phyloP scores from a whole-genome alignment of 805 yeast genomes.

The Priceomyces fermenticarens region DNA sequence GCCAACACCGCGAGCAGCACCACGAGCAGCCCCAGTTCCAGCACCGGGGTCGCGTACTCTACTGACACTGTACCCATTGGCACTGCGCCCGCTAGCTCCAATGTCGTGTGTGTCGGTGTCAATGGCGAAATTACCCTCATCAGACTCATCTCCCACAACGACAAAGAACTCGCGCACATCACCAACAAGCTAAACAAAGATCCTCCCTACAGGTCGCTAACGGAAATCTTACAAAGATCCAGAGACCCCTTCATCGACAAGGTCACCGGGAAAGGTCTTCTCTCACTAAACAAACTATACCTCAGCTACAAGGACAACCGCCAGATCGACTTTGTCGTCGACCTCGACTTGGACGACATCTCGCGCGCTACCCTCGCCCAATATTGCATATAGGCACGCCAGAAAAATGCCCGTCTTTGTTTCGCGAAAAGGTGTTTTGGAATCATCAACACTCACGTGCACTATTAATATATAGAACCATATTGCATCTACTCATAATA shows the following conservation, averaged over 20 bases:
- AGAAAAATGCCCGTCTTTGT: not conserved
- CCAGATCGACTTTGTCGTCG: conserved; percentile 23
- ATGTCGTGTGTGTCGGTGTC: conserved; percentile 29
- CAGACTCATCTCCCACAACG: conserved; percentile 11
- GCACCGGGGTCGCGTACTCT: conserved; percentile 2
- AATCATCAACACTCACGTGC: too few species aligned
- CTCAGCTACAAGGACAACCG: conserved; percentile 24
- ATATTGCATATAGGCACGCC: conserved; percentile 1
- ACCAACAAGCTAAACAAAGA: conserved; percentile 10
- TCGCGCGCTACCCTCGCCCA: conserved; percentile 6
- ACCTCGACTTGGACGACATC: conserved; percentile 33
- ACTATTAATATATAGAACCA: too few species aligned
- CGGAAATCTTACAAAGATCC: conserved; percentile 17
- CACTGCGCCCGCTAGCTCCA: not conserved
- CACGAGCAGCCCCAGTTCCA: too few species aligned
- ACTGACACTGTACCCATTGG: conserved; percentile 3
- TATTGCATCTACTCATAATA: not conserved
- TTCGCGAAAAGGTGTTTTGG: not conserved
- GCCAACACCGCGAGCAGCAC: not conserved
- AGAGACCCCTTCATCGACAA: conserved; percentile 34
- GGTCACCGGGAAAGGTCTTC: conserved; percentile 40
- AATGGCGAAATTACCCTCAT: conserved; percentile 33
- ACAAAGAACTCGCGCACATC: conserved; percentile 13
- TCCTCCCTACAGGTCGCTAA: conserved; percentile 8
- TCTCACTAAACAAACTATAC: conserved; percentile 31